A percentile compares a stretch with the other conserved stretches of the same genome.
These are phyloP conservation scores for Rhodotorula sp. DNA, from an alignment of 1,284 basidiomycete genomes.

Conservation along the genomic window DNA sequence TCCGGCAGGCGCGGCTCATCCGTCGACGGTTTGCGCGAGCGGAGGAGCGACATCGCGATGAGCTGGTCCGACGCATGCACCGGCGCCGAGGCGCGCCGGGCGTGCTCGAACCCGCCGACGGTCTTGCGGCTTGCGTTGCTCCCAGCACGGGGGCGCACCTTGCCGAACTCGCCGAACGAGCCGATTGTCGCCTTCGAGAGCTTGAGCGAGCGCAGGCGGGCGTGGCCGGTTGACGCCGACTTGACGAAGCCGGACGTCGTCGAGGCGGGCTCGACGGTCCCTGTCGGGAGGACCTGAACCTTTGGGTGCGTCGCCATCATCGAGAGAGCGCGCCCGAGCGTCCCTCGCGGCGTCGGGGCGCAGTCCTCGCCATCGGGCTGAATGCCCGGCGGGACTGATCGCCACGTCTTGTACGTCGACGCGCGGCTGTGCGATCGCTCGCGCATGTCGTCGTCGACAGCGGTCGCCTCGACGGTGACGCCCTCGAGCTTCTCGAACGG, in stretches of 20 bases:
- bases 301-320: constrained; percentile 33
- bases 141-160: not conserved
- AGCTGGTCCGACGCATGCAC: constrained; percentile 6
- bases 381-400: constrained; percentile 23
- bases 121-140: constrained; percentile 23
- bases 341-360: not conserved
- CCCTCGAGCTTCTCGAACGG: constrained; percentile 11
- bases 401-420: constrained; percentile 4
- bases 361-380: constrained; percentile 15
- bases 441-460: not conserved
- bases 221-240: constrained; percentile 16
- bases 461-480: not conserved
- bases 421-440: constrained; percentile 5
- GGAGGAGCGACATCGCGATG: constrained; percentile 27
- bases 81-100: constrained; percentile 5
- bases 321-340: constrained; percentile 35
- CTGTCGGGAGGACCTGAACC: constrained; percentile 26
- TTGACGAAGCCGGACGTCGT: constrained; percentile 11
- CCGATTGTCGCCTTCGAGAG: constrained; percentile 18
- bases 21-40: not conserved
- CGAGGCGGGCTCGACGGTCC: not conserved
- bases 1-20: not conserved
- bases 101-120: constrained; percentile 28
- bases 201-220: constrained; percentile 37
- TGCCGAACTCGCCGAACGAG: constrained; percentile 5